Percentiles rank a stretch among this genome's conserved stretches.
Evolutionary conservation across 306 rosid genomes (phyloP).

Genomic region (Potentilla sterilis): DNA sequence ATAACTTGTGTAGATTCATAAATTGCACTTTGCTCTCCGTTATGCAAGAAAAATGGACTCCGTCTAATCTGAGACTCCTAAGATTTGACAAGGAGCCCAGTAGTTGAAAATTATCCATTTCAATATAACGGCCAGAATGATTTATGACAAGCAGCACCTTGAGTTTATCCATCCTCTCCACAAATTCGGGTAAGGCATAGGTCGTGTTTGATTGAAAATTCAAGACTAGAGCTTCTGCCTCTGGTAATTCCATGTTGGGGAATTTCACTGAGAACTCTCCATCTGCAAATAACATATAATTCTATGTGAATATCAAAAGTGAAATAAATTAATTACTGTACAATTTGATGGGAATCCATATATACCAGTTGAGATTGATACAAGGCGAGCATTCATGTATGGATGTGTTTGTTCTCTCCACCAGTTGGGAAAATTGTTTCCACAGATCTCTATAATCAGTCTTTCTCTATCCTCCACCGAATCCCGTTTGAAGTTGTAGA

Average conservation of each 20-base stretch:
- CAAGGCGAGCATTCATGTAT: too few relatives aligned
- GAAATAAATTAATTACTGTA: too few relatives aligned
- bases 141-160: slow-evolving; percentile 46
- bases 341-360: too few relatives aligned
- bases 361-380: too few relatives aligned
- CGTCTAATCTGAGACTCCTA: slow-evolving; percentile 49
- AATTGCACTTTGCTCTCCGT: slow-evolving; percentile 12
- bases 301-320: slow-evolving; percentile 1
- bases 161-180: slow-evolving; percentile 37
- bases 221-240: slow-evolving; percentile 47
- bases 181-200: slow-evolving; percentile 37
- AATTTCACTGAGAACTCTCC: slow-evolving; percentile 37
- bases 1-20: slow-evolving; percentile 47
- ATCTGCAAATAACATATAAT: slow-evolving; percentile 33
- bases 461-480: slow-evolving; percentile 34
- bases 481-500: slow-evolving; percentile 30
- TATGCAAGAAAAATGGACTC: slow-evolving; percentile 39
- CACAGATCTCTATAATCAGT: slow-evolving; percentile 35
- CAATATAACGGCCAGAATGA: too few relatives aligned
- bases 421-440: slow-evolving; percentile 51
- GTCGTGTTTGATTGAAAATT: slow-evolving; percentile 31
- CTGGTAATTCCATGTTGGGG: slow-evolving; percentile 39
- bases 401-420: slow-evolving; percentile 29
- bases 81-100: slow-evolving; percentile 21
- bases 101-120: too few relatives aligned